Percentiles rank a stretch among this genome's conserved stretches.
Evolutionary conservation across 768 basidiomycete genomes (phyloP).

Genomic region (Suillus alpinus): DNA sequence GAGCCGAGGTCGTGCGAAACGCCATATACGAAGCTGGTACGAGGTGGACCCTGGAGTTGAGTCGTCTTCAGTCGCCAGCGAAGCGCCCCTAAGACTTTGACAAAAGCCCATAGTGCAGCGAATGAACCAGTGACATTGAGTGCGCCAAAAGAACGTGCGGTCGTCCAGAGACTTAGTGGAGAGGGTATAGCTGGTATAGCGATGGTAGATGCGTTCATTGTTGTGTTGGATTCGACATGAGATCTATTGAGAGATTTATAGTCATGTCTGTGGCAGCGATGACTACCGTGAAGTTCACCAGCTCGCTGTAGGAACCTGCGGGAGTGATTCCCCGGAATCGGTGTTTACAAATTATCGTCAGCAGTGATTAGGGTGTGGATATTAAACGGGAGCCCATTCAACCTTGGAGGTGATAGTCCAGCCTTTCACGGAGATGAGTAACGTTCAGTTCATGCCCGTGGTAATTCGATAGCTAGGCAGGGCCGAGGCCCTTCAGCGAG

Average conservation of each 20-base stretch:
- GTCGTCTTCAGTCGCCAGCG: slow-evolving; percentile 12
- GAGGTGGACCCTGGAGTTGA: slow-evolving; percentile 17
- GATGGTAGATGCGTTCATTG: neutral
- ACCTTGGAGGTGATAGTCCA: neutral
- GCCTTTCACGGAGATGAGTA: neutral
- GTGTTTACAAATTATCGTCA: neutral
- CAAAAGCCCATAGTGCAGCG: neutral
- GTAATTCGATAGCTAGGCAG: too few species aligned
- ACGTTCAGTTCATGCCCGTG: neutral
- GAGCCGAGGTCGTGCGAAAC: slow-evolving; percentile 7
- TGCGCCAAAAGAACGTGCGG: neutral
- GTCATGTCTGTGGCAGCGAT: neutral
- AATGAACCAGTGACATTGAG: neutral
- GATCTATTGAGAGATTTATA: neutral
- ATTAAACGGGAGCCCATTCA: neutral
- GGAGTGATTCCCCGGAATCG: too few species aligned
- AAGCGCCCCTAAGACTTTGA: slow-evolving; percentile 5
- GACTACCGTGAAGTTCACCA: neutral
- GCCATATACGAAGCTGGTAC: slow-evolving; percentile 16
- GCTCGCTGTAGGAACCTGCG: neutral
- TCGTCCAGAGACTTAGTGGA: neutral
- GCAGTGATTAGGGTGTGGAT: neutral
- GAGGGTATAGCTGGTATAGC: neutral
- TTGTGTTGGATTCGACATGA: neutral
- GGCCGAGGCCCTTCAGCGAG: too few species aligned